Evolutionary conservation across 371 early-diverging fungal species (phyloP), one percentile per base, ranked within the genome.

Genomic region (Mucor plumbeus): DNA sequence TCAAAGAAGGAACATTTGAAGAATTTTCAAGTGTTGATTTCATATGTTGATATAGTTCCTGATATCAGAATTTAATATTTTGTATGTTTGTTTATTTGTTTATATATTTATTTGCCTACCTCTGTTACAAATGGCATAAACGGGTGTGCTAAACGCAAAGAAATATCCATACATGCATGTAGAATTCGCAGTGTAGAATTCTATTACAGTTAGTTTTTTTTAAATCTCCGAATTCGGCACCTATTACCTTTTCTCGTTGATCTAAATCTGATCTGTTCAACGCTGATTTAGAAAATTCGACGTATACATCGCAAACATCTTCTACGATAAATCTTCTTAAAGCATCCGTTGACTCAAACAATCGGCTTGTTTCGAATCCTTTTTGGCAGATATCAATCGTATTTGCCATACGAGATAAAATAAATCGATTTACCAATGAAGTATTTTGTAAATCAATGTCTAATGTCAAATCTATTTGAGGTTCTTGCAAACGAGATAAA

Each of bases 101-200:
- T 33, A 55, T 40, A 39, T 7, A 34, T 43, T 57, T n/a, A 82
- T 80, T 74, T 76, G 10, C 89, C 70, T 84, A 97, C 99, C 87
- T 99, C 99, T 11, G 99, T 97, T 5, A 99, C 84, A 82, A 97
- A 99, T 11, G 99, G 99, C 97, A 99, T 98, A 73, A 98, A 94
- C 11, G 99, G 99, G 81, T 98, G 98, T 38, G 99, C 80, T 60
- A 98, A 76, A 58, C 92, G 87, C 62, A 99, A 70, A 8, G 94
- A 94, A 19, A 86, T 80, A 48, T 96, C 95, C 76, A 97, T 85
- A 62, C 90, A 93, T 11, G 85, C 88, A 77, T 90, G 93, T 41
- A 91, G 79, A 33, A 87, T 85, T 61, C 70, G 61, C 63, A 77
- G 69, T 53, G 85, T 78, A 10, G 79, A 54, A 8, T 67, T 61